These are phyloP conservation scores for Thyridium curvatum DNA, from an alignment of 2,329 filamentous ascomycete genomes.

Conservation along the genomic window DNA sequence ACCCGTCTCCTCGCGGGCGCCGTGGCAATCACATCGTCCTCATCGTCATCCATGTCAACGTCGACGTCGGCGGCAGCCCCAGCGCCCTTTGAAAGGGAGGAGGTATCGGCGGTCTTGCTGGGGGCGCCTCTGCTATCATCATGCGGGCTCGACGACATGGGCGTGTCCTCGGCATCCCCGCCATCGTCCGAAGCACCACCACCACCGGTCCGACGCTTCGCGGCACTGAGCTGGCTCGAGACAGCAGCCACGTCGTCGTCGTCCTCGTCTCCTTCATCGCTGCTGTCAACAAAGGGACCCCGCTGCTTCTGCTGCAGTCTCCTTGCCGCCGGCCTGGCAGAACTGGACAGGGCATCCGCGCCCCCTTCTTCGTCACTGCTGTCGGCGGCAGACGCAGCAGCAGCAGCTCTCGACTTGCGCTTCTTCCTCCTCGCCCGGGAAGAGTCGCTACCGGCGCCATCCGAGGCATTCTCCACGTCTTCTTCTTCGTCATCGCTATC, in stretches of 20 bases:
- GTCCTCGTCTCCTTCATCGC: constrained; percentile 10
- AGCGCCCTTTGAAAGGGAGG: constrained; percentile 5
- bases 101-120: constrained; percentile 5
- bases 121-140: constrained; percentile 8
- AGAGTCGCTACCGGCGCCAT: constrained; percentile 11
- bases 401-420: neutral
- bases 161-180: constrained; percentile 28
- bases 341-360: no score
- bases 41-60: constrained; percentile 29
- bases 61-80: constrained; percentile 6
- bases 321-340: neutral
- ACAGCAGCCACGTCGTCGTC: constrained; percentile 4
- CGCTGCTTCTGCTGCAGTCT: constrained; percentile 11
- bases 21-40: constrained; percentile 29
- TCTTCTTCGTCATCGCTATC: constrained; percentile 20
- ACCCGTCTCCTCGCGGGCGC: constrained; percentile 24
- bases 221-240: constrained; percentile 1
- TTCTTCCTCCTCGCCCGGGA: neutral
- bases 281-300: constrained; percentile 4
- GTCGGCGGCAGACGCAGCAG: no score
- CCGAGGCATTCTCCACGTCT: constrained; percentile 16
- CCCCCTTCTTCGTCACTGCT: neutral
- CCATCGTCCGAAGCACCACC: constrained; percentile 25
- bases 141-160: constrained; percentile 31
- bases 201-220: constrained; percentile 7